These are phyloP conservation scores for Cryptococcus maquisensis DNA, from an alignment of 1,284 basidiomycete genomes.

Conservation along the genomic window DNA sequence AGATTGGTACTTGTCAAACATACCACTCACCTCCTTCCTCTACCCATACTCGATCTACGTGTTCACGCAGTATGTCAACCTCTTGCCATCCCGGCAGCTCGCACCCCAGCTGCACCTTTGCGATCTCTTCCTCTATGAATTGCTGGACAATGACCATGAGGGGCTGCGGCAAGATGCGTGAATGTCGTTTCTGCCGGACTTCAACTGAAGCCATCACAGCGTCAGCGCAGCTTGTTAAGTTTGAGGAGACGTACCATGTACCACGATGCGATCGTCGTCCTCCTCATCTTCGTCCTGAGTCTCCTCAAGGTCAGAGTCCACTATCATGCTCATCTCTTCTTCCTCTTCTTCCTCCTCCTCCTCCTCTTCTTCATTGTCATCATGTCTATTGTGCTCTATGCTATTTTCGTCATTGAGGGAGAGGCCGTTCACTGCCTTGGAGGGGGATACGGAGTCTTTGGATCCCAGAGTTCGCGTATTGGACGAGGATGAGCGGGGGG, in stretches of 20 bases:
- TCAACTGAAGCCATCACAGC: constrained; percentile 59
- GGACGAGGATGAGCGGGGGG: neutral
- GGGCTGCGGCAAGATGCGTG: constrained; percentile 66
- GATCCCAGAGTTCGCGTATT: neutral
- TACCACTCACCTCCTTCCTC: constrained; percentile 57
- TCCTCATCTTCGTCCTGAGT: constrained; percentile 9
- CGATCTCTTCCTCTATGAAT: constrained; percentile 60
- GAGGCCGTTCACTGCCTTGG: neutral
- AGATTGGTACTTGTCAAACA: neutral
- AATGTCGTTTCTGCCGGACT: constrained; percentile 64
- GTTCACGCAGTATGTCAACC: constrained; percentile 63
- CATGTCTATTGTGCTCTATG: neutral
- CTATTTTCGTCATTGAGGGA: too few relatives aligned
- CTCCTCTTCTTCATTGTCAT: constrained; percentile 2
- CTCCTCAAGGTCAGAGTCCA: constrained; percentile 5
- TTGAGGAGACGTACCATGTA: constrained; percentile 20
- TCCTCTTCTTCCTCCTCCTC: constrained; percentile 1
- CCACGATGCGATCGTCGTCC: constrained; percentile 10
- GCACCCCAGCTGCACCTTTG: constrained; percentile 42
- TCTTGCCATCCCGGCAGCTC: constrained; percentile 41
- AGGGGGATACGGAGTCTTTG: neutral
- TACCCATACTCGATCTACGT: constrained; percentile 73
- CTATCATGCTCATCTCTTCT: constrained; percentile 3
- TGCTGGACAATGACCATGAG: constrained; percentile 61
- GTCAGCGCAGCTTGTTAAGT: neutral